Base-by-base conservation (phyloP, 1,139 yeast genomes). In the Geotrichum bryndzae region DNA sequence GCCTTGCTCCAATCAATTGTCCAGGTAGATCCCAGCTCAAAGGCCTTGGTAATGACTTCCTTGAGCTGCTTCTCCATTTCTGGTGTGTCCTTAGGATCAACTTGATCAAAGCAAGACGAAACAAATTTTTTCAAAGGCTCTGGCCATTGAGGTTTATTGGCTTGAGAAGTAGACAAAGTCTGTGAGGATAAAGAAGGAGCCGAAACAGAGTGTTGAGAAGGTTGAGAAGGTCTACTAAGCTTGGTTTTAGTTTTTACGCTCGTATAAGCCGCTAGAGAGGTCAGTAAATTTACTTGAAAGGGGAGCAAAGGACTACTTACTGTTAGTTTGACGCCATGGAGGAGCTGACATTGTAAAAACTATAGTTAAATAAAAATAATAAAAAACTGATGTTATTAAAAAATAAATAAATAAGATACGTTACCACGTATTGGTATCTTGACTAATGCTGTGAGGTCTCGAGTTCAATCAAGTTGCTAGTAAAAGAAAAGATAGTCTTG, bases 1-100 rank as follows among this genome's bases (percentile, higher is more conserved):
- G 84, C 88, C 10, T 65, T 68, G 10, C 70, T 71, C 96, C 96
- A 88, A 68, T 87, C 82, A 65, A 84, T 86, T 0, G 73, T 68
- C 77, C 82, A 79, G 3, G 87, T 70, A 53, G 78, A 78, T 18
- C 77, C 76, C 52, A 76, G 73, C 3, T 73, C 74, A 54, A 82
- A 79, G 0, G 92, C 91, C 61, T 71, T 68, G 58, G 83, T 79
- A 35, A 85, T 79, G 45, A 83, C 70, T 25, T 72, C 69, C 65
- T 80, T 84, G 53, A 85, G 72, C 68, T 84, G 83, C 3, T 67
- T 61, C 64, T 82, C 75, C 68, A 74, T 66, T 23, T 61, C 61
- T 7, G 67, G 79, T 66, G 81, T 76, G 59, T 74, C 73, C 11
- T 73, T 72, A 53, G 76, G 73, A 46, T 74, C 70, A 2, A 80